These are phyloP conservation scores for Tolypocladium tropicale DNA, from an alignment of 2,329 filamentous ascomycete species.

Conservation along the genomic window DNA sequence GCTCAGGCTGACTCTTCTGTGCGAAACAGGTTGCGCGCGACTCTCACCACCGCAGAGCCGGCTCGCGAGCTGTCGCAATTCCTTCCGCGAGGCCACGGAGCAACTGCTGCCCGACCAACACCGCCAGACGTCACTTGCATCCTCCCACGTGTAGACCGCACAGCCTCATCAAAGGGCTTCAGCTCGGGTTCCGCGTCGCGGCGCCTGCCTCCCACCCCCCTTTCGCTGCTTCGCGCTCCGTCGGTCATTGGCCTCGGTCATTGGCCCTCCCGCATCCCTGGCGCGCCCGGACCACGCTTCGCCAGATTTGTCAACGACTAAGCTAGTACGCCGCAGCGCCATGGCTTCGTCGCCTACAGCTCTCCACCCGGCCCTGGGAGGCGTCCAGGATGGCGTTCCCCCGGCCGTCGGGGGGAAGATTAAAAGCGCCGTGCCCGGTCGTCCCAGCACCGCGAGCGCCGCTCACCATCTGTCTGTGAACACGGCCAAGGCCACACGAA, in stretches of 20 bases:
- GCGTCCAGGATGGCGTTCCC: conserved; percentile 12
- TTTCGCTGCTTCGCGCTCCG: conserved; percentile 11
- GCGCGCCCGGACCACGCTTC: conserved; percentile 1
- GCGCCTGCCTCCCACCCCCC: conserved; percentile 9
- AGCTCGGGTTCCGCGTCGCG: conserved; percentile 1
- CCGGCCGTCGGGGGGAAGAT: conserved; percentile 1
- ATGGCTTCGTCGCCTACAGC: conserved; percentile 31
- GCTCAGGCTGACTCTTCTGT: neutral
- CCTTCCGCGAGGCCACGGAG: neutral
- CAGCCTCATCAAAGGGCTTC: neutral
- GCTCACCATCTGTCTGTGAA: conserved; percentile 9
- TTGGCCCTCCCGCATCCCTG: conserved; percentile 4
- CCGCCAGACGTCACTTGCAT: neutral
- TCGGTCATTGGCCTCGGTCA: conserved; percentile 16
- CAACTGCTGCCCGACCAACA: neutral
- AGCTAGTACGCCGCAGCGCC: conserved; percentile 4
- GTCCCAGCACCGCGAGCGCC: conserved; percentile 9
- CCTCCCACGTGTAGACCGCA: neutral
- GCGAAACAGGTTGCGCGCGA: neutral
- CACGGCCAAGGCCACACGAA: conserved; percentile 10
- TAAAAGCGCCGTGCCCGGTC: conserved; percentile 7
- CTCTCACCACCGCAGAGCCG: neutral
- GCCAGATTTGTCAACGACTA: neutral
- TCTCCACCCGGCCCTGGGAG: conserved; percentile 41
- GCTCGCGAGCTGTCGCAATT: neutral